Base-by-base conservation (phyloP, 2,329 filamentous ascomycete species). In the Aspergillus cejpii region DNA sequence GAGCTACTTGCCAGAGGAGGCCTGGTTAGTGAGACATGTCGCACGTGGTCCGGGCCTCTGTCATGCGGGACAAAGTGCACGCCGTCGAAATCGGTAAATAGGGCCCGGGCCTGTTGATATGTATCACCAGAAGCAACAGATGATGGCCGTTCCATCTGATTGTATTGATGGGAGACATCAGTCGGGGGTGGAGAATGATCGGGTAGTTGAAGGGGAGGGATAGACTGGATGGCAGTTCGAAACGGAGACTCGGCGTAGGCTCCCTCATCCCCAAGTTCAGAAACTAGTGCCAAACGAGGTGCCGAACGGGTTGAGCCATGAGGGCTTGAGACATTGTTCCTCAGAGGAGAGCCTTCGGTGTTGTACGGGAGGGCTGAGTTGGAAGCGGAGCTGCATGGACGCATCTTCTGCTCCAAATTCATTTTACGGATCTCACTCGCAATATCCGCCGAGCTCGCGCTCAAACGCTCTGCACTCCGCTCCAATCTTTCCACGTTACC, bases 11-110 rank as follows among this genome's bases (percentile, higher is more conserved):
- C 68, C 37, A 70, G 61, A 26, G 69, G 68, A 17, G 67, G 66
- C 39, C 62, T 62, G 15, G 51, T 62, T 33, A 72, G 50, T 21
- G 70, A 66, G 14, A 71, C 51, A 33, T 59, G 64, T 19, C 65
- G 62, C 39, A 53, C 51, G 42, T 50, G 40, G 43, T 58, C 44
- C 27, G 50, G 37, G 17, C 54, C 55, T 28, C 57, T 52, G 26
- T 62, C 49, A 43, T 56, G 50, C 6, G 63, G 57, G 38, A 62
- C 56, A 46, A 65, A 73, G 55, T 75, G 72, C 6, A 74, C 73
- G 31, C 73, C 73, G 57, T 75, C 73, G 43, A 75, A 75, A 51
- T 75, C 72, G 5, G 60, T 65, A 54, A 75, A 75, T 12, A 73
- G 50, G 19, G 60, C 57, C 20, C 56, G 61, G 6, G 68, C 67